phyloP scores from a whole-genome alignment of 2,329 filamentous ascomycete species.

The Aspergillus jensenii region DNA sequence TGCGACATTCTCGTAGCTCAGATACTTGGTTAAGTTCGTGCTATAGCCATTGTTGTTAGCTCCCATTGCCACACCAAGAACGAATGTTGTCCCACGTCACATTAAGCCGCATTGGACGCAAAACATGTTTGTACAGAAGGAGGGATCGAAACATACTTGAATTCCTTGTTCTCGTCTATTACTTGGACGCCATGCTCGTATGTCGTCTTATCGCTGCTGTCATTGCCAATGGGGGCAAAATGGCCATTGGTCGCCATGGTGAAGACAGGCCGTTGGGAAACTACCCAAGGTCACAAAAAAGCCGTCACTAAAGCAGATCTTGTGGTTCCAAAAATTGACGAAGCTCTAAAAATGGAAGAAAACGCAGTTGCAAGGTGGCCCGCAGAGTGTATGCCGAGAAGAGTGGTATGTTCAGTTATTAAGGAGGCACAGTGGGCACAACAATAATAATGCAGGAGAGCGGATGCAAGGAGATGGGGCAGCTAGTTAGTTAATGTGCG shows the following conservation, averaged over 20 bases:
- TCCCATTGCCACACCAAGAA: slow-evolving; percentile 1
- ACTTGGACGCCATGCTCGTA: slow-evolving; percentile 97
- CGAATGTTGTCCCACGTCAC: slow-evolving; percentile 6
- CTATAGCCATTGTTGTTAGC: slow-evolving; percentile 47
- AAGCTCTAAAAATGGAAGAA: neutral
- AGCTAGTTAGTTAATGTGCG: neutral
- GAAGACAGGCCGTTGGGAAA: slow-evolving; percentile 8
- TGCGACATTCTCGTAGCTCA: slow-evolving; percentile 75
- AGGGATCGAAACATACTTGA: slow-evolving; percentile 68
- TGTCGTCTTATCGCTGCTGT: slow-evolving; percentile 34
- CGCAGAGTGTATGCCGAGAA: neutral
- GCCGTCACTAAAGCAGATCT: neutral
- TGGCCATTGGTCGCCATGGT: slow-evolving; percentile 47
- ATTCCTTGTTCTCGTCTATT: slow-evolving; percentile 92
- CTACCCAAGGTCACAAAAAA: neutral
- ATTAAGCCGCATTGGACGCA: slow-evolving; percentile 1
- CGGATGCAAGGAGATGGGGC: slow-evolving; percentile 9
- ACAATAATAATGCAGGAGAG: slow-evolving; percentile 8
- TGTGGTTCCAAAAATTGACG: neutral
- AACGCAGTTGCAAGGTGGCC: neutral
- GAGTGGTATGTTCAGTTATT: neutral
- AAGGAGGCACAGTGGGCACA: slow-evolving; percentile 1
- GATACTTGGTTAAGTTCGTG: slow-evolving; percentile 75
- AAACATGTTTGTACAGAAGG: neutral
- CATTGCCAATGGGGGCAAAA: slow-evolving; percentile 44